Evolutionary conservation across 305 asterid genomes (phyloP).

Genomic region (Ajuga reptans): DNA sequence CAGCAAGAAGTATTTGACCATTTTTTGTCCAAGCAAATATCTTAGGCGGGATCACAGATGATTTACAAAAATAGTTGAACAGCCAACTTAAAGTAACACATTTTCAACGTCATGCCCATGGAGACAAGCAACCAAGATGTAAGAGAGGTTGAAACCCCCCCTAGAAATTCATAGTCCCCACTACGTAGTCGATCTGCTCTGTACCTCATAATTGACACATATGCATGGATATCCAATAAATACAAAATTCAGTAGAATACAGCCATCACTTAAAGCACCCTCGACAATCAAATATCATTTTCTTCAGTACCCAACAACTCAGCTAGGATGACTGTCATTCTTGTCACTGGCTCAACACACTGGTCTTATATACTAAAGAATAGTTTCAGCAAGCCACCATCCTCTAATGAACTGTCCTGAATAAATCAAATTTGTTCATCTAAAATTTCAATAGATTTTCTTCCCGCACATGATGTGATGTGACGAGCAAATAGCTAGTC

Average conservation of each 20-base stretch:
- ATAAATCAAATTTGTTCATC: slow-evolving; percentile 21
- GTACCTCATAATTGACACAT: slow-evolving; percentile 17
- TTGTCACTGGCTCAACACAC: slow-evolving; percentile 19
- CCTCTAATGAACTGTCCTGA: slow-evolving; percentile 22
- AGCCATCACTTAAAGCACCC: slow-evolving; percentile 24
- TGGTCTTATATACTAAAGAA: slow-evolving; percentile 23
- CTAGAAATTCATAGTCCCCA: slow-evolving; percentile 13
- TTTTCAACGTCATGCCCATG: slow-evolving; percentile 22
- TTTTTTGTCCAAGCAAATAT: slow-evolving; percentile 25
- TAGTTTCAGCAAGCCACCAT: slow-evolving; percentile 19
- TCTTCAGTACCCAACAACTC: slow-evolving; percentile 25
- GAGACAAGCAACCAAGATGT: slow-evolving; percentile 23
- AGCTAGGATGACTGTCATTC: slow-evolving; percentile 15
- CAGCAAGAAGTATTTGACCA: slow-evolving; percentile 19
- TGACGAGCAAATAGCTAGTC: slow-evolving; percentile 29
- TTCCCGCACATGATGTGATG: slow-evolving; percentile 26
- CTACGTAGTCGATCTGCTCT: slow-evolving; percentile 19
- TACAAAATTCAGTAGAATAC: slow-evolving; percentile 22
- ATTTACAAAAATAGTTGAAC: slow-evolving; percentile 20
- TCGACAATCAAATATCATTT: slow-evolving; percentile 2
- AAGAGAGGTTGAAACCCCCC: slow-evolving; percentile 12
- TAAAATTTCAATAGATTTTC: slow-evolving; percentile 26
- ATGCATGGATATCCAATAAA: slow-evolving; percentile 15
- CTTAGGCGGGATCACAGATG: slow-evolving; percentile 24
- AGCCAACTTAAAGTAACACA: slow-evolving; percentile 22